Conservation (phyloP, 1,139 yeast species). For the Meyerozyma guilliermondii region DNA sequence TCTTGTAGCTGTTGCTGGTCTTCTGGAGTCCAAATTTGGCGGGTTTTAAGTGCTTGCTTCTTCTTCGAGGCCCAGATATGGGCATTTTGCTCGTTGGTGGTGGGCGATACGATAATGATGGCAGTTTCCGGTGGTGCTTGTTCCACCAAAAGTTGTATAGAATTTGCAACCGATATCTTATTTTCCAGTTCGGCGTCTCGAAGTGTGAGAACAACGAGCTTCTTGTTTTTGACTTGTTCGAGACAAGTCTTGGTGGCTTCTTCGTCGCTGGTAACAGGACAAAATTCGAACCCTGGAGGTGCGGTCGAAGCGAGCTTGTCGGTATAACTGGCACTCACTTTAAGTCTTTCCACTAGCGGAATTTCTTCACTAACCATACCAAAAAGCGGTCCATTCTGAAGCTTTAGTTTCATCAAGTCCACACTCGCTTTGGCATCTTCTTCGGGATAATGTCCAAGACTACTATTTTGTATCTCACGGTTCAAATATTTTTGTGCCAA, state of each 20-base stretch:
- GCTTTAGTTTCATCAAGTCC: conserved; percentile 66
- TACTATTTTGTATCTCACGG: conserved; percentile 56
- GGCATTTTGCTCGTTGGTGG: background rate
- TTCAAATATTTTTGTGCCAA: conserved; percentile 53
- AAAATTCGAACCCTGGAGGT: background rate
- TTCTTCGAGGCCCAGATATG: background rate
- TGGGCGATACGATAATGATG: background rate
- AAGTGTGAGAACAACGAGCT: background rate
- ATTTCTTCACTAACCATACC: conserved; percentile 45
- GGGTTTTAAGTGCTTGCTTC: background rate
- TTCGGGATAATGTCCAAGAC: conserved; percentile 74
- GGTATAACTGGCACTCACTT: background rate
- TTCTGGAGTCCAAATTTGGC: background rate
- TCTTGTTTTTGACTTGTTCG: background rate
- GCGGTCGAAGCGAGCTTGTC: background rate
- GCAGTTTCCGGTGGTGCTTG: background rate
- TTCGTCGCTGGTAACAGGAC: background rate
- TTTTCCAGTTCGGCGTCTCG: background rate
- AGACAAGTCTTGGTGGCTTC: background rate
- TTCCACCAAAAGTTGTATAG: background rate
- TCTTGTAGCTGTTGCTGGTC: background rate
- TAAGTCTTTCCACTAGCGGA: background rate
- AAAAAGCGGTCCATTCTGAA: conserved; percentile 58
- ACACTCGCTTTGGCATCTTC: conserved; percentile 84
- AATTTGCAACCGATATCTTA: background rate